Evolutionary conservation across 371 early-diverging fungal species (phyloP), one percentile per base, ranked within the genome.

Genomic region (Entomophthora muscae): DNA sequence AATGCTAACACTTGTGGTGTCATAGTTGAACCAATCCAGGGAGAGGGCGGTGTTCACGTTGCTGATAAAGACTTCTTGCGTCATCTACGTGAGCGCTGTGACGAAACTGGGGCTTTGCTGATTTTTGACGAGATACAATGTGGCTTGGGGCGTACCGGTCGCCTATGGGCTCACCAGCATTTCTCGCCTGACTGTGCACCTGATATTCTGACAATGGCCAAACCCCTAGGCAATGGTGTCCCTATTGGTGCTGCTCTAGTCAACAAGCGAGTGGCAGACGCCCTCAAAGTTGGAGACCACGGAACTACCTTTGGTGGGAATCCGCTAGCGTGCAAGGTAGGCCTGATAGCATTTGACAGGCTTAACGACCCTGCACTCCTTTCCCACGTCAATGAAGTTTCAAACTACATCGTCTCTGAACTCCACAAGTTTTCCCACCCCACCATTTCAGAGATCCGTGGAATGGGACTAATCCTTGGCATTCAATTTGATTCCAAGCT

Each of bases 41-140:
- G 98, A 33, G 96, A 97, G 71, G 98, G 95, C 60, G 95, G 97
- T 63, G 77, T 96, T 60, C 78, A 80, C 66, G 66, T 75, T 27
- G 89, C 89, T 0, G 73, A 71, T 0, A 68, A 71, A 1, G 86
- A 81, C 33, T 95, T 93, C 66, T 69, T 95, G 66, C 69, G 78
- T 57, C 81, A 83, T 3, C 65, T 95, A 52, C 81, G 93, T 33
- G 69, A 78, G 32, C 76, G 82, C 22, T 93, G 94, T 71, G 78
- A 89, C 68, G 81, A 89, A 61, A 82, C 83, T 23, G 87, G 85
- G 17, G 87, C 89, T 2, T 60, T 95, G 57, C 75, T 97, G 70
- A 93, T 95, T 63, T 90, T 77, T 71, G 97, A 97, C 77, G 97
- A 97, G 77, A 91, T 97, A 67, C 97, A 96, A 82, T 93, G 93